phyloP scores from a whole-genome alignment of 208 protist genomes.

The Kentomonas sorsogonicus region DNA sequence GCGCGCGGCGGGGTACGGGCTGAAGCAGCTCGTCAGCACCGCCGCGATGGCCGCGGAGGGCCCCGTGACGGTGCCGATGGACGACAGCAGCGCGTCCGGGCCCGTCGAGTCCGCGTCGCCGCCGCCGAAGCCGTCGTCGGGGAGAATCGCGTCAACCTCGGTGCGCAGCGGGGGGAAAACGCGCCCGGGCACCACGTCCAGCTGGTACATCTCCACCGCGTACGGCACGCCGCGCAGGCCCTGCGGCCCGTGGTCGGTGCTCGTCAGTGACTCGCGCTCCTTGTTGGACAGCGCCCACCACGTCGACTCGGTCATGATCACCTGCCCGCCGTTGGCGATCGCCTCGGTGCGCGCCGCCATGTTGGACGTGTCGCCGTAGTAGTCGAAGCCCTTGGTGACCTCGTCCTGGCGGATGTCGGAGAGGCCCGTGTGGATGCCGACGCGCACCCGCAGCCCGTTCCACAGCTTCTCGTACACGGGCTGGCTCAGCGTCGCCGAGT shows the following conservation, averaged over 20 bases:
- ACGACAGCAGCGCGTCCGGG: constrained; percentile 25
- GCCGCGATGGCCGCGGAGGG: constrained; percentile 16
- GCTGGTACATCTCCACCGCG: constrained; percentile 55
- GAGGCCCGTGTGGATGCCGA: constrained; percentile 61
- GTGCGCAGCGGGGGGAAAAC: constrained; percentile 35
- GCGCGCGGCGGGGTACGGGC: constrained; percentile 23
- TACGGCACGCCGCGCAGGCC: constrained; percentile 50
- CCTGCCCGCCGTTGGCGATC: constrained; percentile 70
- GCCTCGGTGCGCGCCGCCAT: constrained; percentile 73
- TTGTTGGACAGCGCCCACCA: constrained; percentile 30
- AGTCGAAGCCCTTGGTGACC: constrained; percentile 71
- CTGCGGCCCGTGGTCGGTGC: constrained; percentile 24
- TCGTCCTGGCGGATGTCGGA: constrained; percentile 52
- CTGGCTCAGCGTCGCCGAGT: constrained; percentile 23
- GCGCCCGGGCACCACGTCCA: constrained; percentile 41
- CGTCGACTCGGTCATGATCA: constrained; percentile 38
- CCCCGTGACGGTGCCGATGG: constrained; percentile 15
- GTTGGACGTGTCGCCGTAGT: constrained; percentile 79
- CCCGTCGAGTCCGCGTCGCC: constrained; percentile 12
- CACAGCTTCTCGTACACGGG: constrained; percentile 47
- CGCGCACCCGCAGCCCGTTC: constrained; percentile 45
- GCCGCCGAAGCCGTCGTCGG: constrained; percentile 14
- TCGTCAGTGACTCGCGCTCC: constrained; percentile 19
- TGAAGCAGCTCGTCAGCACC: constrained; percentile 33
- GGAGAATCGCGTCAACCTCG: constrained; percentile 33